Evolutionary conservation across 768 basidiomycete genomes (phyloP).

Genomic region (Boletus rubropictus): DNA sequence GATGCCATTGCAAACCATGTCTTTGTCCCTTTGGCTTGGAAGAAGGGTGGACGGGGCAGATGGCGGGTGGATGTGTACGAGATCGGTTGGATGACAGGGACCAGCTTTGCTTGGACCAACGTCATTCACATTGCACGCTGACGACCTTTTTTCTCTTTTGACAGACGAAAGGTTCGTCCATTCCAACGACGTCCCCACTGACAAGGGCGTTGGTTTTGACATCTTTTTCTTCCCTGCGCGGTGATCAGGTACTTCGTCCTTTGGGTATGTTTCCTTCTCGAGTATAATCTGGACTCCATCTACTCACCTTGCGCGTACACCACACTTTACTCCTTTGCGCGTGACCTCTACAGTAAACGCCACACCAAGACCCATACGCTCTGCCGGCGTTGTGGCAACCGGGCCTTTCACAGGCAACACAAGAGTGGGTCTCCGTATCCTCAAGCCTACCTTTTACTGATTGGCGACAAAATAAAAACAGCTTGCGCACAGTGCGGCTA

Average conservation of each 20-base stretch:
- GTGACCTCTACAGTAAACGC: conserved; percentile 61
- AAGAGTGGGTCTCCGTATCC: conserved; percentile 60
- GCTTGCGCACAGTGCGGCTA: conserved; percentile 96
- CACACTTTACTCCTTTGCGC: background rate
- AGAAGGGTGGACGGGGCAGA: conserved; percentile 18
- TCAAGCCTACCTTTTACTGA: too few relatives aligned
- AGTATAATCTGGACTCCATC: background rate
- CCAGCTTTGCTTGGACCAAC: background rate
- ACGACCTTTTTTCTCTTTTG: conserved; percentile 22
- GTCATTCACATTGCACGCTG: conserved; percentile 3
- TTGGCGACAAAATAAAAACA: conserved; percentile 25
- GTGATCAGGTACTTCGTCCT: conserved; percentile 88
- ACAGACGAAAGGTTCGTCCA: conserved; percentile 81
- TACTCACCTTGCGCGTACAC: background rate
- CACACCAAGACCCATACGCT: conserved; percentile 97
- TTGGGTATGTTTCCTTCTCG: conserved; percentile 58
- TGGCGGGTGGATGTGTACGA: conserved; percentile 16
- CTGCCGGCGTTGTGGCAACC: conserved; percentile 93
- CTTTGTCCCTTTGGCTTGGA: conserved; percentile 3
- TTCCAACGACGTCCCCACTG: conserved; percentile 8
- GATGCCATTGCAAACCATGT: conserved; percentile 9
- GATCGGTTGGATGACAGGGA: conserved; percentile 32
- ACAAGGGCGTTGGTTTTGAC: background rate
- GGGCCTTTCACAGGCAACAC: conserved; percentile 98
- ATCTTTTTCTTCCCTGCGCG: background rate